These are phyloP conservation scores for Zygosaccharomyces pseudorouxii DNA, from an alignment of 805 yeast genomes.

Conservation along the genomic window DNA sequence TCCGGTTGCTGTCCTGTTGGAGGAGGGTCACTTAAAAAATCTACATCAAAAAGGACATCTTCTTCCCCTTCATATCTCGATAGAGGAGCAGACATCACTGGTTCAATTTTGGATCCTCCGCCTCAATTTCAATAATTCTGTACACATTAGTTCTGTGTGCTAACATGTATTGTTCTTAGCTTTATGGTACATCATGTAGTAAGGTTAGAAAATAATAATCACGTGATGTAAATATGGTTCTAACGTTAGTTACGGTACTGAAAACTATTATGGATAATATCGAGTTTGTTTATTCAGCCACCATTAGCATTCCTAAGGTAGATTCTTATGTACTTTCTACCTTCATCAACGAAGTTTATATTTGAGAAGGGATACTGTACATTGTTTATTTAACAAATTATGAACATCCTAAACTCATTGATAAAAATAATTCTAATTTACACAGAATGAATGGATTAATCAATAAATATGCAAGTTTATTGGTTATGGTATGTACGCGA, in stretches of 20 bases:
- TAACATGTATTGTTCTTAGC: background rate
- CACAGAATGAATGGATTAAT: slow-evolving; percentile 3
- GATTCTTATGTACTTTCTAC: background rate
- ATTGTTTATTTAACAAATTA: background rate
- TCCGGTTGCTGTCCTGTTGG: slow-evolving; percentile 10
- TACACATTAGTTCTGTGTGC: background rate
- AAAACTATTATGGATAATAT: no score
- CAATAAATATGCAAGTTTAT: slow-evolving; percentile 1
- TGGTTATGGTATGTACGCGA: background rate
- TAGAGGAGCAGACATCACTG: slow-evolving; percentile 7
- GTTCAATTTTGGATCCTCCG: background rate
- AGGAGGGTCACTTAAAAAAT: slow-evolving; percentile 31
- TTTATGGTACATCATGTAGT: background rate
- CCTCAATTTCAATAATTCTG: background rate
- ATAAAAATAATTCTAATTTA: slow-evolving; percentile 5
- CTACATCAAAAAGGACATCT: slow-evolving; percentile 40
- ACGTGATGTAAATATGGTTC: background rate
- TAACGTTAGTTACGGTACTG: background rate
- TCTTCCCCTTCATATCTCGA: slow-evolving; percentile 11
- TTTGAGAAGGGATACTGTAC: background rate
- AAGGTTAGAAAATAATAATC: slow-evolving; percentile 1
- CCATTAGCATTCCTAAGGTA: background rate
- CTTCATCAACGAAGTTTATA: background rate
- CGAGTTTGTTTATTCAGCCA: no score
- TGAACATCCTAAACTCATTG: background rate